Evolutionary conservation across 768 basidiomycete genomes (phyloP).

Genomic region (Boletus pseudopeckii): DNA sequence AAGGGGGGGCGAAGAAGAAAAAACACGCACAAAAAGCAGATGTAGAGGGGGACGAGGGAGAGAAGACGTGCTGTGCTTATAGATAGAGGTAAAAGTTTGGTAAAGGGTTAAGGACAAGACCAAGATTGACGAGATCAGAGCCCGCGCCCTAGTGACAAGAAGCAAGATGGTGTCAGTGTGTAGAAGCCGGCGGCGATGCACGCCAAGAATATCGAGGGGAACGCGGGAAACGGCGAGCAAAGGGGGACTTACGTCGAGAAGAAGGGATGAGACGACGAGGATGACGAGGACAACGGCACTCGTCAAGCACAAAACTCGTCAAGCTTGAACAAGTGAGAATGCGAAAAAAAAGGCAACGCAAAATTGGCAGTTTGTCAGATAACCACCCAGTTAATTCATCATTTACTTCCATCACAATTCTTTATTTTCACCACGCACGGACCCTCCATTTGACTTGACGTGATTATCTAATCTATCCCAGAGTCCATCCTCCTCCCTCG

Average conservation of each 20-base stretch:
- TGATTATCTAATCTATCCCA: slow-evolving; percentile 34
- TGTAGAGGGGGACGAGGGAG: slow-evolving; percentile 21
- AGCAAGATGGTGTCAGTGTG: slow-evolving; percentile 4
- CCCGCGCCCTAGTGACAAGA: slow-evolving; percentile 20
- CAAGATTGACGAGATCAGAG: slow-evolving; percentile 34
- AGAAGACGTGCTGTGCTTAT: slow-evolving; percentile 38
- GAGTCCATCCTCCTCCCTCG: slow-evolving; percentile 38
- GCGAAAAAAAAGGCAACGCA: slow-evolving; percentile 15
- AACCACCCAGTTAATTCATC: slow-evolving; percentile 1
- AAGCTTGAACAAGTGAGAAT: slow-evolving; percentile 17
- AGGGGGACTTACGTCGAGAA: slow-evolving; percentile 25
- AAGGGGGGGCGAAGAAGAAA: slow-evolving; percentile 28
- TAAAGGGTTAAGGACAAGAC: slow-evolving; percentile 34
- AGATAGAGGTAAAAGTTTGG: slow-evolving; percentile 36
- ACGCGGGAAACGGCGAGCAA: background rate
- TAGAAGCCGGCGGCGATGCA: background rate
- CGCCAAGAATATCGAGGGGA: background rate
- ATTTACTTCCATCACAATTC: slow-evolving; percentile 18
- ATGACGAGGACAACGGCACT: slow-evolving; percentile 15
- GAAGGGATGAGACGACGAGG: slow-evolving; percentile 10
- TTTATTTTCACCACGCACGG: slow-evolving; percentile 30
- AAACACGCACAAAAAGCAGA: slow-evolving; percentile 41
- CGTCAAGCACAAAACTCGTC: slow-evolving; percentile 22
- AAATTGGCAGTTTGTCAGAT: slow-evolving; percentile 18
- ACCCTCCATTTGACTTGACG: slow-evolving; percentile 20